Conservation (phyloP, 2,329 filamentous ascomycete species). For the Botrytis fragariae region DNA sequence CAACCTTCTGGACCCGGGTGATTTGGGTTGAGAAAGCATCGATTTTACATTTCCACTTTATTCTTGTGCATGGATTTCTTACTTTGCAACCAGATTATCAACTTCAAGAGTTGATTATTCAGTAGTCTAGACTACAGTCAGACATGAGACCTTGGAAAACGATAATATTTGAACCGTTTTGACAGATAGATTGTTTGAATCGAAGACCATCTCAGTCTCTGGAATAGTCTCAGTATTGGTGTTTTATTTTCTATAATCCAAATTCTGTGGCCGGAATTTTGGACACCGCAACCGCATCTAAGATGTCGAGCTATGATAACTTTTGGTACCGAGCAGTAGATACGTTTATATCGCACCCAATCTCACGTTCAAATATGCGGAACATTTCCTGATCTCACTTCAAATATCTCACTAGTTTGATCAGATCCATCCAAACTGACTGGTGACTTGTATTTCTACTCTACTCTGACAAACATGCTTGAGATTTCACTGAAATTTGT, state of each 20-base stretch:
- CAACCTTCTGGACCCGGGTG: background rate
- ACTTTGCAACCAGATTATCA: background rate
- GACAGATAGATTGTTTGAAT: background rate
- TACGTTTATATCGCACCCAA: background rate
- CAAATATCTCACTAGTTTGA: background rate
- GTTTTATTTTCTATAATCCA: no score
- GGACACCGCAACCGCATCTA: background rate
- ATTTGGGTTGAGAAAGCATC: background rate
- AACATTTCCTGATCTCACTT: background rate
- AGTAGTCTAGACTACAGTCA: background rate
- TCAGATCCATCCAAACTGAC: no score
- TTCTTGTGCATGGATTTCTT: background rate
- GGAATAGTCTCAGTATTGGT: no score
- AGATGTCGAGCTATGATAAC: background rate
- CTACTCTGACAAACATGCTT: no score
- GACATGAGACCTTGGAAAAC: background rate
- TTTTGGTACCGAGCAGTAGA: background rate
- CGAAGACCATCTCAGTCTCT: no score
- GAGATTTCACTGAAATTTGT: background rate
- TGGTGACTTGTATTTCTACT: no score
- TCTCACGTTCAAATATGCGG: background rate
- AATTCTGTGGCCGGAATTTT: no score
- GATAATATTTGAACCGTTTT: background rate
- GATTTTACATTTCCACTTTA: background rate
- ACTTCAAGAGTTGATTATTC: background rate